phyloP scores from a whole-genome alignment of 192 early-diverging fungal species.

The Tieghemiomyces parasiticus region DNA sequence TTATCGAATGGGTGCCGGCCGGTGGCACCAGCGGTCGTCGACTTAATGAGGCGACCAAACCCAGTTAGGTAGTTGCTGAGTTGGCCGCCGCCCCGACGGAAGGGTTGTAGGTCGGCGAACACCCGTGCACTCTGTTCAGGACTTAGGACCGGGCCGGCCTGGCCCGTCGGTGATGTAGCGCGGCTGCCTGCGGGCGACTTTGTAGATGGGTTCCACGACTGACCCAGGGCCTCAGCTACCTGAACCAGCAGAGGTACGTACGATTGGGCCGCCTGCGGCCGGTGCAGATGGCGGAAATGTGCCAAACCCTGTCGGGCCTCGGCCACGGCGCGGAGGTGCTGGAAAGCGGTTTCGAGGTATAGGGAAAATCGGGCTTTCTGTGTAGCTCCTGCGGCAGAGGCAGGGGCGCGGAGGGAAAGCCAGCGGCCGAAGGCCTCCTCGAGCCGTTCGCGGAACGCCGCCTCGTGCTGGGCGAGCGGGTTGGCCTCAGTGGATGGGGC shows the following conservation, averaged over 20 bases:
- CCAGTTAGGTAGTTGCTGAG: background rate
- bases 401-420: background rate
- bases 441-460: background rate
- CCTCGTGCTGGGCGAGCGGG: background rate
- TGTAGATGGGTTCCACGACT: background rate
- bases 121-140: background rate
- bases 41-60: slow-evolving; percentile 4
- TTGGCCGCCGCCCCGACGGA: background rate
- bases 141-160: background rate
- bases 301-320: background rate
- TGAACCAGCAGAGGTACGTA: slow-evolving; percentile 1
- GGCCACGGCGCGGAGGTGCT: background rate
- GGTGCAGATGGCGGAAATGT: background rate
- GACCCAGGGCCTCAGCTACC: background rate
- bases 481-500: background rate
- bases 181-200: background rate
- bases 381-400: background rate
- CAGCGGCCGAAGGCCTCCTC: slow-evolving; percentile 1
- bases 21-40: background rate
- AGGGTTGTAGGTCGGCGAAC: background rate
- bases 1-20: background rate
- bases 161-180: background rate
- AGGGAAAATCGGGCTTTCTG: background rate
- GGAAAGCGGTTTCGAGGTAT: background rate
- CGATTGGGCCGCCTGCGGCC: background rate